A percentile compares a stretch with the other conserved stretches of the same genome.
Evolutionary conservation across 495 filamentous ascomycete species (phyloP).

Genomic region (Cladorrhinum samala): DNA sequence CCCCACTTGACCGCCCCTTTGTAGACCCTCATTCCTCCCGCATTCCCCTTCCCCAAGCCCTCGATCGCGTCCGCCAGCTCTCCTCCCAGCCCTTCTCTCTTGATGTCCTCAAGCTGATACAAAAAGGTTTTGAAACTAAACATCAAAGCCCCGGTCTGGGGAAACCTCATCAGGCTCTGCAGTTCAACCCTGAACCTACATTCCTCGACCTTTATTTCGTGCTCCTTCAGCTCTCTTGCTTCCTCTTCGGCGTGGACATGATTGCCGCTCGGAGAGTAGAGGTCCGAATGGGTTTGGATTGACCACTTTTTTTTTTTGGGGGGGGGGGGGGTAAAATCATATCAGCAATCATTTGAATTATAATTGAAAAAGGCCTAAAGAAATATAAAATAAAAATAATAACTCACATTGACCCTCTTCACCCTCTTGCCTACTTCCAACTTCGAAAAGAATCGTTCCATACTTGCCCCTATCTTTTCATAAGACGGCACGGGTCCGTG

Average conservation of each 20-base stretch:
- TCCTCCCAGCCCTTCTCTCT: conserved; percentile 59
- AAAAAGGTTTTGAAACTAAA: conserved; percentile 80
- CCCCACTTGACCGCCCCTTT: conserved; percentile 66
- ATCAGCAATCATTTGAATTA: conserved; percentile 3
- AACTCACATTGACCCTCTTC: conserved; percentile 47
- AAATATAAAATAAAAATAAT: background rate
- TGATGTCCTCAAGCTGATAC: conserved; percentile 61
- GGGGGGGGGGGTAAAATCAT: no score
- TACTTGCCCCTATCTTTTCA: conserved; percentile 64
- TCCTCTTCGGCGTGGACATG: conserved; percentile 42
- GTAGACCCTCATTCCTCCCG: conserved; percentile 61
- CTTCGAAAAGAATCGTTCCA: conserved; percentile 68
- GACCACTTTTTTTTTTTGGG: conserved; percentile 46
- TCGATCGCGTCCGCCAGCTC: conserved; percentile 66
- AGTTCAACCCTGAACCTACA: conserved; percentile 62
- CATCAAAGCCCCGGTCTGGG: conserved; percentile 56
- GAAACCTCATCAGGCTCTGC: conserved; percentile 71
- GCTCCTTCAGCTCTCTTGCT: conserved; percentile 12
- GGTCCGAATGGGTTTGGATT: conserved; percentile 48
- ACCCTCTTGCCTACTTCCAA: conserved; percentile 51
- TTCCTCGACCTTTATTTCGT: conserved; percentile 46
- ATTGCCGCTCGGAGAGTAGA: conserved; percentile 52
- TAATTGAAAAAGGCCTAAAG: background rate
- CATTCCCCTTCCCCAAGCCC: conserved; percentile 62
- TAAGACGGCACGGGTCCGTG: conserved; percentile 68